Base-by-base conservation (phyloP, 1,284 basidiomycete species). In the Phlebopus sp. region DNA sequence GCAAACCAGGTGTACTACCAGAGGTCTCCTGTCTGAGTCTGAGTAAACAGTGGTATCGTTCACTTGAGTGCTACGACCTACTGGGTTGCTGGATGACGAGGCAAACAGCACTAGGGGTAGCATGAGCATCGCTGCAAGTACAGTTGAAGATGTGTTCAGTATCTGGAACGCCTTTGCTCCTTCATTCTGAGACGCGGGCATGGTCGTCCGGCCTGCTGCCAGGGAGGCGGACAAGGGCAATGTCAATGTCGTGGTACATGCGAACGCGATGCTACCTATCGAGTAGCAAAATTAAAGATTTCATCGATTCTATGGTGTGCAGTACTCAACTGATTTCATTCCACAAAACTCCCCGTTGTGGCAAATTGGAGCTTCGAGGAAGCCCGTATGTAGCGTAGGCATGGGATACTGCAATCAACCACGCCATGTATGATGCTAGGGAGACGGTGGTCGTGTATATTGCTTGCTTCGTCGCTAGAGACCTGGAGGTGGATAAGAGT, bases 201-300 rank as follows among this genome's bases (percentile, higher is more conserved):
- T 46, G 2, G 59, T 56, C 7, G 69, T 59, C 32, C 68, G 64
- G 11, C 70, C 67, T 23, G 74, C 74, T 49, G 75, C 74, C 37
- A 86, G 61, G 3, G 83, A 78, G 35, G 78, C 73, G 54, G 84
- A 85, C 44, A 88, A 63, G 10, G 83, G 77, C 8, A 87, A 69
- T 3, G 84, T 83, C 50, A 77, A 76, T 7, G 78, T 69, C 1
- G 85, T 81, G 14, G 80, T 74, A 57, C 86, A 87, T 11, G 80
- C 71, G 57, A 88, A 87, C 5, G 79, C 76, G 72, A 83, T 80
- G 54, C 48, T 47, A 52, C 52, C 63, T 67, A 50, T 37, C 19
- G 17, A 34, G 47, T 29, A 23, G 31, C 37, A 44, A 46, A 1
- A 43, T 59, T 40, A 59, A 53, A 42, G 27, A 13, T 18, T 10